A percentile compares a stretch with the other conserved stretches of the same genome.
Evolutionary conservation across 208 protist genomes (phyloP).

Genomic region (Acanthamoeba lenticulata): DNA sequence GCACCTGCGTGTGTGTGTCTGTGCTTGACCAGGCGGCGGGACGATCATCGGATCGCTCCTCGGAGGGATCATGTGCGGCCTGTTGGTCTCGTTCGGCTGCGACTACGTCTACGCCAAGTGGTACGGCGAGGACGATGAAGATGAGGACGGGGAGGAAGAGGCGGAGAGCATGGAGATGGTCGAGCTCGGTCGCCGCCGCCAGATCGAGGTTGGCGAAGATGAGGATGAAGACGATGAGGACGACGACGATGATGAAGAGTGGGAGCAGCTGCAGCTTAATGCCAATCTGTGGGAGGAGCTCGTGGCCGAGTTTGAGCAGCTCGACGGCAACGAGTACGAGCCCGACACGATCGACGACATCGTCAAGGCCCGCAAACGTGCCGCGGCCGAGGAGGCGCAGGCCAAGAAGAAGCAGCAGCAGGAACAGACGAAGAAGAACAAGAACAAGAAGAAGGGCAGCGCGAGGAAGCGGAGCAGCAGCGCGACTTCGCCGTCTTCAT

Average conservation of each 20-base stretch:
- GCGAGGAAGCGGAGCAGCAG: neutral
- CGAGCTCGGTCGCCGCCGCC: neutral
- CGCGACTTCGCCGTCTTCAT: neutral
- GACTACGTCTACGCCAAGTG: constrained; percentile 21
- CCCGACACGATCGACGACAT: neutral
- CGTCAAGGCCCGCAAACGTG: too few species aligned
- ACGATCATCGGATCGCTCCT: constrained; percentile 15
- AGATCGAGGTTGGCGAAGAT: too few species aligned
- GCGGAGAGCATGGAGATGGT: neutral
- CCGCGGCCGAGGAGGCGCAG: neutral
- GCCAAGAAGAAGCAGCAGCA: neutral
- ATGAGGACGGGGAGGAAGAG: neutral
- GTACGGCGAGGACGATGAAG: neutral
- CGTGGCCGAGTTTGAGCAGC: constrained; percentile 3
- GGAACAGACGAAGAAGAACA: too few species aligned
- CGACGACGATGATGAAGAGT: neutral
- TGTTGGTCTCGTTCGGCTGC: neutral
- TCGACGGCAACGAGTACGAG: constrained; percentile 41
- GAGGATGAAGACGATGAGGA: neutral
- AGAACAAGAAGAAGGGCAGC: neutral
- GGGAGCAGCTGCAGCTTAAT: constrained; percentile 3
- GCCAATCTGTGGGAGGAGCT: constrained; percentile 9
- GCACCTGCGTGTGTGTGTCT: neutral
- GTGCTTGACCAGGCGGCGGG: neutral
- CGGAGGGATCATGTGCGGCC: neutral